A percentile compares a stretch with the other conserved stretches of the same genome.
Conservation (phyloP, 192 early-diverging fungal species). For the Podila epicladia region DNA sequence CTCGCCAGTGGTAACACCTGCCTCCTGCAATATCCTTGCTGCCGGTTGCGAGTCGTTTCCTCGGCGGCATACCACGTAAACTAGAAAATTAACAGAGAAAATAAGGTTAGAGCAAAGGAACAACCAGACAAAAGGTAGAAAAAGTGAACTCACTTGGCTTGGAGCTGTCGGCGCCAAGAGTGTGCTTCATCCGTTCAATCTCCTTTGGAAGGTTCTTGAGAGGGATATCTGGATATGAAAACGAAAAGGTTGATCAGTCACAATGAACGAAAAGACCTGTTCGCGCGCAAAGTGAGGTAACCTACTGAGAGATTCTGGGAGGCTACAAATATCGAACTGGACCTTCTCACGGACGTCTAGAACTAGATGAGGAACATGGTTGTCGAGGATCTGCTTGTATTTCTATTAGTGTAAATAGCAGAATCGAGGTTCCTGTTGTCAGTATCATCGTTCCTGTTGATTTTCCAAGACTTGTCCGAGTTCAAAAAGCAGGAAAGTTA, state of each 20-base stretch:
- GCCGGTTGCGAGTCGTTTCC: slow-evolving; percentile 94
- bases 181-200: slow-evolving; percentile 53
- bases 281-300: neutral
- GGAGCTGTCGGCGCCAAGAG: neutral
- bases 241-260: neutral
- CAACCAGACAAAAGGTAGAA: neutral
- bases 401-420: slow-evolving; percentile 6
- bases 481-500: slow-evolving; percentile 3
- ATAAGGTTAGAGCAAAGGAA: neutral
- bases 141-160: neutral
- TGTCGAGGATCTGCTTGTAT: slow-evolving; percentile 58
- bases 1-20: slow-evolving; percentile 62
- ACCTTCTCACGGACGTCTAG: slow-evolving; percentile 91
- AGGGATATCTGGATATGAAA: slow-evolving; percentile 60
- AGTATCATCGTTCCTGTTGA: neutral
- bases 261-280: neutral
- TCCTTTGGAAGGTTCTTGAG: slow-evolving; percentile 57
- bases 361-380: slow-evolving; percentile 70
- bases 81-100: slow-evolving; percentile 27
- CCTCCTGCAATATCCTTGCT: slow-evolving; percentile 74
- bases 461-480: neutral
- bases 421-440: neutral
- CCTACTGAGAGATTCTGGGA: slow-evolving; percentile 75
- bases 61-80: slow-evolving; percentile 87
- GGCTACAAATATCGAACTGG: slow-evolving; percentile 84